Evolutionary conservation across 2,329 filamentous ascomycete species (phyloP), one percentile per base, ranked within the genome.

Genomic region (Capronia americana): DNA sequence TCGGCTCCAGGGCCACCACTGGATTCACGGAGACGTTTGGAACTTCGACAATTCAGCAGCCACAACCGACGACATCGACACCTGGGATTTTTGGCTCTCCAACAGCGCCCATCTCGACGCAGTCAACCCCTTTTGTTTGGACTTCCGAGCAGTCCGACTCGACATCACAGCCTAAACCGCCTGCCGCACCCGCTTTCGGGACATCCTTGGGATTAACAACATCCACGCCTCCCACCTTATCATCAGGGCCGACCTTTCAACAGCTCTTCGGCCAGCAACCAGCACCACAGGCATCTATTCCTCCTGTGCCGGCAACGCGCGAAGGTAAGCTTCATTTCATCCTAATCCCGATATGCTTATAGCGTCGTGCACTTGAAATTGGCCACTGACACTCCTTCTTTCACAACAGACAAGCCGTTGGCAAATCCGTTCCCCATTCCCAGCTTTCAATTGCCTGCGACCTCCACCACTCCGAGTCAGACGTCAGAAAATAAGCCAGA

Each of bases 241-340:
- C 50, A 12, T 57, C 51, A 4, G 48, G 12, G 28, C 41, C n/a
- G 44, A 44, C 46, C 11, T 48, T 41, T 26, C 17, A 41, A 44
- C 23, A 30, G 4, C 17, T 44, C 28, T 61, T 53, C 46, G 46
- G 58, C 10, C 38, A 44, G 38, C 48, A 54, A 44, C 32, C 32
- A 12, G 32, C 50, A 30, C 12, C 50, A 56, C 44, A 48, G 38
- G 17, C 24, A 4, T 56, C 59, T 44, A 10, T 63, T n/a, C 20
- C 54, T 28, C n/a, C 53, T 34, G 26, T 24, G 7, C 12, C 62
- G 7, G 48, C 12, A 26, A 26, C 48, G 23, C 23, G 26, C 28
- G 46, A 65, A 63, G 58, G 62, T 65, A 68, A 57, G 20, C 32
- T 10, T 60, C 46, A 8, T 5, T 34, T 1, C 28, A 20, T 55